These are phyloP conservation scores for Fagopyrum tataricum DNA, from an alignment of 148 eudicot genomes.

Conservation along the genomic window DNA sequence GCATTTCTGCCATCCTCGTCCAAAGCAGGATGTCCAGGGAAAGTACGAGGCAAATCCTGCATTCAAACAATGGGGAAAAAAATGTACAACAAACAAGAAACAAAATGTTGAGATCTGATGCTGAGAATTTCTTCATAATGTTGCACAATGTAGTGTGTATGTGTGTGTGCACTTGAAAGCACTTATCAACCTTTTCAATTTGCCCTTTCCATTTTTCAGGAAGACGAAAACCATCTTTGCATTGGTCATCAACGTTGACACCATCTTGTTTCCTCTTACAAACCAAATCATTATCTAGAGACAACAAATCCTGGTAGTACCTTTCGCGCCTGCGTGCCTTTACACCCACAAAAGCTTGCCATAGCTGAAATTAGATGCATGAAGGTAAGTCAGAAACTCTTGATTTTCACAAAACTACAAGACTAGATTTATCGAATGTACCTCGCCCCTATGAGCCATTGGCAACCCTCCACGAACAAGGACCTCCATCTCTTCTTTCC, in stretches of 20 bases:
- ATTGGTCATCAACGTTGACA: conserved; percentile 24
- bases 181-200: conserved; percentile 82
- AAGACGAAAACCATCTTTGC: conserved; percentile 25
- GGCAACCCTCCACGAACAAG: conserved; percentile 97
- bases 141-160: conserved; percentile 47
- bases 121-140: conserved; percentile 37
- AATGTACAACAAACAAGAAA: conserved; percentile 6
- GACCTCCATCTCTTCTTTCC: conserved; percentile 89
- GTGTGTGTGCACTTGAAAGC: conserved; percentile 29
- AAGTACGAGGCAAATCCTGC: conserved; percentile 97
- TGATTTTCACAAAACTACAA: not conserved
- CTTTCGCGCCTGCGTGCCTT: conserved; percentile 65
- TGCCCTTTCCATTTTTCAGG: conserved; percentile 92
- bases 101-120: conserved; percentile 21
- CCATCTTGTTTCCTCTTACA: conserved; percentile 29
- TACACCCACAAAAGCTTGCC: conserved; percentile 99
- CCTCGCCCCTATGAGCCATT: conserved; percentile 99
- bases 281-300: conserved; percentile 29
- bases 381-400: conserved; percentile 1
- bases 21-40: conserved; percentile 97
- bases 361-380: conserved; percentile 48
- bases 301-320: conserved; percentile 72
- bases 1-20: conserved; percentile 97
- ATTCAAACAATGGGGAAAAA: not conserved
- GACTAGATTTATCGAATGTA: conserved; percentile 13